Evolutionary conservation across 306 rosid genomes (phyloP).

Genomic region (Comarum palustre): DNA sequence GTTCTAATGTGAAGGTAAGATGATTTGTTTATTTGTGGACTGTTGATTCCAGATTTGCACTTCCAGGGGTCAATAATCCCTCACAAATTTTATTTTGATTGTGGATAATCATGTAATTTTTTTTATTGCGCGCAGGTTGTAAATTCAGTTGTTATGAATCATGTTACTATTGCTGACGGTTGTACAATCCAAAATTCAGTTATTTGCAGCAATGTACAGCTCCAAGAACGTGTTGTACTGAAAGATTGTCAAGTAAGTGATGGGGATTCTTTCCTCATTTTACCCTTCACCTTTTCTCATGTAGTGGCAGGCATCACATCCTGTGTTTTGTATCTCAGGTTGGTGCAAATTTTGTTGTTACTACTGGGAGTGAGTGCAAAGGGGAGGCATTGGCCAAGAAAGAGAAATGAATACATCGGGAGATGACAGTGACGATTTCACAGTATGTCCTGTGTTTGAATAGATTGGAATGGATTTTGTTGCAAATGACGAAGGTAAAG

Average conservation of each 20-base stretch:
- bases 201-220: slow-evolving; percentile 89
- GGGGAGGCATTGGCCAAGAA: slow-evolving; percentile 94
- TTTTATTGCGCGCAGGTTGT: slow-evolving; percentile 50
- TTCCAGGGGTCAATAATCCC: background rate
- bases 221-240: slow-evolving; percentile 81
- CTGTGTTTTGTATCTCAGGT: slow-evolving; percentile 48
- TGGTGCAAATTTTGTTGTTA: slow-evolving; percentile 85
- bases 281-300: background rate
- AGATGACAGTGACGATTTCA: slow-evolving; percentile 10
- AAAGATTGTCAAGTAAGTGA: slow-evolving; percentile 96
- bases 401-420: slow-evolving; percentile 40
- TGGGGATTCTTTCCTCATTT: background rate
- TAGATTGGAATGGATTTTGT: slow-evolving; percentile 40
- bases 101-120: background rate
- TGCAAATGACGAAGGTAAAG: slow-evolving; percentile 23
- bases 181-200: slow-evolving; percentile 93
- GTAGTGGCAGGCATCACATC: slow-evolving; percentile 20
- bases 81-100: background rate
- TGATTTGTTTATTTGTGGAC: slow-evolving; percentile 10
- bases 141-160: slow-evolving; percentile 89
- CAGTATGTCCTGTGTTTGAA: slow-evolving; percentile 9
- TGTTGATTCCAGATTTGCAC: slow-evolving; percentile 8
- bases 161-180: slow-evolving; percentile 81
- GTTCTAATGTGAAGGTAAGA: slow-evolving; percentile 88
- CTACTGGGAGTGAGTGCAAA: slow-evolving; percentile 83